Conservation (phyloP, 208 protist genomes). For the Trypanosoma scelopori region DNA sequence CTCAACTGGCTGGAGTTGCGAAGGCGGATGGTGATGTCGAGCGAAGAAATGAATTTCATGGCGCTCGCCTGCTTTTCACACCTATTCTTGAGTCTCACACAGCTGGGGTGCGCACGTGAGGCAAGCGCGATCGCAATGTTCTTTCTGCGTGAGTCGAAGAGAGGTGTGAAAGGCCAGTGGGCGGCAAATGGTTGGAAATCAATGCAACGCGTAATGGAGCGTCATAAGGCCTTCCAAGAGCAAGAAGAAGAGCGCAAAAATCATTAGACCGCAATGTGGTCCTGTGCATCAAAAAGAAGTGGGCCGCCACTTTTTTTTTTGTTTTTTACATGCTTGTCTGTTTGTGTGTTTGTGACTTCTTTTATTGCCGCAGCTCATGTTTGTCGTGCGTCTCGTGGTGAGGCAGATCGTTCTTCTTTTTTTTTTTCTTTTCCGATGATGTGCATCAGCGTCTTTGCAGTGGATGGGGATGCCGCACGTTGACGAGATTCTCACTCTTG, state of each 20-base stretch:
- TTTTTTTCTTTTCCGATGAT: conserved; percentile 9
- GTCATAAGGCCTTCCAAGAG: conserved; percentile 6
- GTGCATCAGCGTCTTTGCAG: conserved; percentile 59
- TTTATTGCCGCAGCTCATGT: too few species aligned
- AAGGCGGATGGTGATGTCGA: conserved; percentile 32
- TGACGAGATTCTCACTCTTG: conserved; percentile 55
- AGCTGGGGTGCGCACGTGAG: conserved; percentile 41
- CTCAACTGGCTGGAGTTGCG: conserved; percentile 64
- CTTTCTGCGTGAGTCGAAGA: conserved; percentile 40
- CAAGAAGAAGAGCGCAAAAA: not conserved
- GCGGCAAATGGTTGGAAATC: conserved; percentile 21
- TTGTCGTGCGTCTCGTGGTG: too few species aligned
- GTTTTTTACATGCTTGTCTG: conserved; percentile 1
- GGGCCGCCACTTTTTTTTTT: not conserved
- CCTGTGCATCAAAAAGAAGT: too few species aligned
- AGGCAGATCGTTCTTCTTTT: not conserved
- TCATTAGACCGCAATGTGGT: not conserved
- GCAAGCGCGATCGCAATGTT: conserved; percentile 43
- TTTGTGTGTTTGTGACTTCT: too few species aligned
- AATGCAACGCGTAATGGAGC: conserved; percentile 5
- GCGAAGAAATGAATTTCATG: conserved; percentile 34
- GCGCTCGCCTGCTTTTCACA: conserved; percentile 45
- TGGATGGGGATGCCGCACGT: conserved; percentile 70
- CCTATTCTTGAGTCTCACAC: conserved; percentile 46
- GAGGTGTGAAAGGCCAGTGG: conserved; percentile 15